Base-by-base conservation (phyloP, 306 rosid species). In the Canavalia ensiformis region DNA sequence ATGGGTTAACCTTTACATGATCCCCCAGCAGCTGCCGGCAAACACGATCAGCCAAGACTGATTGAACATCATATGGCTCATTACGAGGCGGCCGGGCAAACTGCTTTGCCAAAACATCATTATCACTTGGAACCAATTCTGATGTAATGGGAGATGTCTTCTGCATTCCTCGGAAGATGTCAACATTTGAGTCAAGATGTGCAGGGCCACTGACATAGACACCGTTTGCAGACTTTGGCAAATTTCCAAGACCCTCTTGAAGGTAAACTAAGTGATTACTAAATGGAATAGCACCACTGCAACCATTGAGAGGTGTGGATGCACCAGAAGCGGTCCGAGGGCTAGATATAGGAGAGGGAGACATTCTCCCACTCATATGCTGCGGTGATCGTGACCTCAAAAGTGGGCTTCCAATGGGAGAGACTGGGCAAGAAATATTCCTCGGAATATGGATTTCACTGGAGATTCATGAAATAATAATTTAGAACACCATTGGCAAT, bases 331-430 rank as follows among this genome's bases (percentile, higher is more conserved):
- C 88, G 28, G 97, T 90, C 45, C 88, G 91, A 13, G 98, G 98
- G 84, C 97, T 94, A 59, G 97, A 94, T 81, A 94, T 94, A 45
- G 97, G 98, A 75, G 98, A 92, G 59, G 98, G 94, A 67, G 98
- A 94, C 96, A 89, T 89, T 85, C 93, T 86, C 71, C 97, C 98
- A 86, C 87, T 92, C 79, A 89, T 77, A 86, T 86, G 93, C 77
- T 91, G 90, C 1, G 97, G 94, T 12, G 97, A 94, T 76, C 96
- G 90, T 55, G 98, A 84, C 86, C 88, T 85, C 90, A 92, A 86
- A 80, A 90, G 94, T 79, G 98, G 98, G 90, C 98, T 94, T 84
- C 96, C 97, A 30, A 90, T 88, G 66, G 98, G 98, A 12, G 98
- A 94, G 82, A 94, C 97, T 3, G 96, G 98, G 81, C 98, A 94